Conservation (phyloP, 306 rosid genomes). For the Inga leiocalycina region DNA sequence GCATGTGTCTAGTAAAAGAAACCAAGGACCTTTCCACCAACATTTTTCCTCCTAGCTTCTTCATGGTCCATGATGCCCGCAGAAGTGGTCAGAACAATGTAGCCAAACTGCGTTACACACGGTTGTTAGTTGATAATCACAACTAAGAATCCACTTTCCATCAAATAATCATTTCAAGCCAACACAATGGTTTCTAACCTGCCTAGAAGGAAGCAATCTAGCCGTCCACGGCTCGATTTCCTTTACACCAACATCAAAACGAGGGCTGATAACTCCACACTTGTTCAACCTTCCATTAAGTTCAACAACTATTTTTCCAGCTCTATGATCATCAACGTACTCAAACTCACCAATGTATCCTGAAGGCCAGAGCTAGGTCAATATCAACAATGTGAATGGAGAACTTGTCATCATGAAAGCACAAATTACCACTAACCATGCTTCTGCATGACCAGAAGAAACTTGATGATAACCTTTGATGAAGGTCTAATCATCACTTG, state of each 20-base stretch:
- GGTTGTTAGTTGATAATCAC: not conserved
- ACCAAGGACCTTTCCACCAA: conserved; percentile 27
- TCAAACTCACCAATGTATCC: conserved; percentile 74
- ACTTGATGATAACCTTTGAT: conserved; percentile 47
- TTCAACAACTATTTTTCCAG: conserved; percentile 71
- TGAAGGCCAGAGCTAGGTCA: not conserved
- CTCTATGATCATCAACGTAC: conserved; percentile 65
- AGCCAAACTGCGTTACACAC: conserved; percentile 18
- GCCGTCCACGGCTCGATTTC: conserved; percentile 76
- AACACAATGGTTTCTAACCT: conserved; percentile 40
- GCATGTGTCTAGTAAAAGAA: conserved; percentile 6
- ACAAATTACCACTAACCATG: conserved; percentile 43
- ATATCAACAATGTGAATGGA: not conserved
- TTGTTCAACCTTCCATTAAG: conserved; percentile 68
- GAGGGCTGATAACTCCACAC: conserved; percentile 74
- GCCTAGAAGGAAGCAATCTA: conserved; percentile 69
- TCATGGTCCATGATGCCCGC: conserved; percentile 30
- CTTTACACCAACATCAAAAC: conserved; percentile 68
- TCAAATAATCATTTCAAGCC: not conserved
- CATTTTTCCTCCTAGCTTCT: conserved; percentile 27
- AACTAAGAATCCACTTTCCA: not conserved
- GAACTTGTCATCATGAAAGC: not conserved
- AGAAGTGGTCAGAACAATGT: conserved; percentile 24
- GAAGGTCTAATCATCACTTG: conserved; percentile 55
- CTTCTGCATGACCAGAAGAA: conserved; percentile 56